Evolutionary conservation across 179 eudicot genomes (phyloP), one percentile per base, ranked within the genome.

Genomic region (Amaranthus tricolor): DNA sequence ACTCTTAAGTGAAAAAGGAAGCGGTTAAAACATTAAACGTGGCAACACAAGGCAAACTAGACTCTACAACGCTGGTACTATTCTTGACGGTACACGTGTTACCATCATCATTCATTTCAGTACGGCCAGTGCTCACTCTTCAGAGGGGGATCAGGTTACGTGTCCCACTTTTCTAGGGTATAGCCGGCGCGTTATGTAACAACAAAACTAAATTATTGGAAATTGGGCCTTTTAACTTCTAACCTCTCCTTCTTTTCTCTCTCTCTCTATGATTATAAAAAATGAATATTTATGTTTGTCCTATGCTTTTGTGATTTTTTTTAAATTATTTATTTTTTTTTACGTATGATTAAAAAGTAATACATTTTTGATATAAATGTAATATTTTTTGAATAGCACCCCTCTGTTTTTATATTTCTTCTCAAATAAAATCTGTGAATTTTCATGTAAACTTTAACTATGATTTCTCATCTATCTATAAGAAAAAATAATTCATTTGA

Each of bases 151-250:
- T 14, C 13, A 48, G 67, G 10, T 73, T 16, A 20, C 63, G 78
- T 76, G 80, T 31, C 82, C 85, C 85, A 77, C 63, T 52, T 50
- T 67, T 74, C 72, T 50, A 48, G 80, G 80, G 62, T 56, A 71
- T 62, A 7, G 24, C 63, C 63, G 60, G 69, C 48, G 53, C 55
- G 67, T 53, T 16, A 63, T 78, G 77, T 56, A 69, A 80, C 86
- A 79, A 31, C 40, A 31, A 31, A 31, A 31, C 40, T 31, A 61
- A 62, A 53, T 43, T 72, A 60, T 83, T 60, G 83, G 75, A 66
- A 74, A 56, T 80, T 4, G 67, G 54, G 77, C 73, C 49, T 20
- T 17, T 47, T n/a, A 14, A 63, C 67, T 24, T 54, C 72, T 75
- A 24, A 66, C 47, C 78, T 50, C 74, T 67, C 44, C 71, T 17